phyloP scores from a whole-genome alignment of 306 rosid species.

The Purshia tridentata region DNA sequence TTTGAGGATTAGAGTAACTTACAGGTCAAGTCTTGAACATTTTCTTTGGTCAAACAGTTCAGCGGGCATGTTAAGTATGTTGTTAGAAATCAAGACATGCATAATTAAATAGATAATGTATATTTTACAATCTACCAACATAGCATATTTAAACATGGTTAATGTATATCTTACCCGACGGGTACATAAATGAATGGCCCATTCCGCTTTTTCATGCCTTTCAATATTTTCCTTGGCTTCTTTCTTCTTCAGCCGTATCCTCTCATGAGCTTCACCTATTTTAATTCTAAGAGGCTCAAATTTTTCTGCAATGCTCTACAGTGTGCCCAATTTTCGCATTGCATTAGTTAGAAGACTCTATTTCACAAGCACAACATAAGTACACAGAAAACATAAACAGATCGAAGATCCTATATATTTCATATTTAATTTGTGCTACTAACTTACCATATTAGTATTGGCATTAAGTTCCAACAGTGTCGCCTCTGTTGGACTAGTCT shows the following conservation, averaged over 20 bases:
- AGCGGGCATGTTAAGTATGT: too few species aligned
- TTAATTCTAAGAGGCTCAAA: conserved; percentile 38
- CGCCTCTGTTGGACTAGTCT: conserved; percentile 46
- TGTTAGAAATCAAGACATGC: too few species aligned
- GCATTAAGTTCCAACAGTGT: conserved; percentile 34
- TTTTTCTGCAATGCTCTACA: conserved; percentile 47
- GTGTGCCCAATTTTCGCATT: neutral
- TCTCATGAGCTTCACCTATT: conserved; percentile 44
- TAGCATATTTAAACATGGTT: neutral
- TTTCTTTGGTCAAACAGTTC: neutral
- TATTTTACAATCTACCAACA: too few species aligned
- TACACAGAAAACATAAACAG: too few species aligned
- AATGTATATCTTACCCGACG: conserved; percentile 40
- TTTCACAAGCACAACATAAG: too few species aligned
- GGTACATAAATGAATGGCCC: conserved; percentile 63
- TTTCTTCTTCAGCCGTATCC: conserved; percentile 42
- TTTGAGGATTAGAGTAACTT: too few species aligned
- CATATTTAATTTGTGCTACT: too few species aligned
- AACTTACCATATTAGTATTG: conserved; percentile 50
- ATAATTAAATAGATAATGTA: too few species aligned
- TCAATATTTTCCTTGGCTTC: conserved; percentile 50
- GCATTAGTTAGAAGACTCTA: neutral
- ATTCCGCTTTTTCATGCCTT: conserved; percentile 61
- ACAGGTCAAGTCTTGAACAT: too few species aligned
- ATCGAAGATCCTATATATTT: too few species aligned